These are phyloP conservation scores for Toxoplasma gondii DNA, from an alignment of 169 alveolate genomes.

Conservation along the genomic window DNA sequence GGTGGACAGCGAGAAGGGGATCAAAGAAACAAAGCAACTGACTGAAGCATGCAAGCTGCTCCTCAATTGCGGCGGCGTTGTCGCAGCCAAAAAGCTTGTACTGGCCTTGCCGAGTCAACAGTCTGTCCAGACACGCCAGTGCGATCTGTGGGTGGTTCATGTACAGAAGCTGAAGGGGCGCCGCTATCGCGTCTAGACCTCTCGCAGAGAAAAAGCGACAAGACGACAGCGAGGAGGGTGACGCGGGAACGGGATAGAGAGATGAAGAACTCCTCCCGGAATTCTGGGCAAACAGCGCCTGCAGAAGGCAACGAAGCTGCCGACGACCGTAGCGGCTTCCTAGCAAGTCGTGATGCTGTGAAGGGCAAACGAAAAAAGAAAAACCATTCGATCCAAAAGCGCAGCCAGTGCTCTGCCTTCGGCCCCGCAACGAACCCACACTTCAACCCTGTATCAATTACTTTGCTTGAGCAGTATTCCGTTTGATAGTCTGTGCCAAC, in stretches of 20 bases:
- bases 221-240: background rate
- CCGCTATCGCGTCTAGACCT: constrained; percentile 62
- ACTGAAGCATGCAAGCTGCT: constrained; percentile 46
- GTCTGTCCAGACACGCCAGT: constrained; percentile 34
- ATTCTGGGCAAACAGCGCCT: constrained; percentile 14
- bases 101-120: constrained; percentile 45
- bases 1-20: constrained; percentile 53
- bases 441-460: too few relatives aligned
- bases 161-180: constrained; percentile 53
- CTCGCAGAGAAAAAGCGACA: constrained; percentile 36
- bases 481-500: too few relatives aligned
- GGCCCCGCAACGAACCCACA: background rate
- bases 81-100: constrained; percentile 41
- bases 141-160: constrained; percentile 42
- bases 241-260: background rate
- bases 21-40: constrained; percentile 49
- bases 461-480: too few relatives aligned
- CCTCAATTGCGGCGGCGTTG: constrained; percentile 44
- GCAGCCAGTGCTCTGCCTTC: background rate
- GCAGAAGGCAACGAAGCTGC: constrained; percentile 43
- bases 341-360: constrained; percentile 59
- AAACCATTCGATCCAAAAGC: background rate
- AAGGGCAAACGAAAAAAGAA: background rate
- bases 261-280: background rate
- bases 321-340: constrained; percentile 60